Base-by-base conservation (phyloP, 2,329 filamentous ascomycete genomes). In the Colletotrichum siamense region DNA sequence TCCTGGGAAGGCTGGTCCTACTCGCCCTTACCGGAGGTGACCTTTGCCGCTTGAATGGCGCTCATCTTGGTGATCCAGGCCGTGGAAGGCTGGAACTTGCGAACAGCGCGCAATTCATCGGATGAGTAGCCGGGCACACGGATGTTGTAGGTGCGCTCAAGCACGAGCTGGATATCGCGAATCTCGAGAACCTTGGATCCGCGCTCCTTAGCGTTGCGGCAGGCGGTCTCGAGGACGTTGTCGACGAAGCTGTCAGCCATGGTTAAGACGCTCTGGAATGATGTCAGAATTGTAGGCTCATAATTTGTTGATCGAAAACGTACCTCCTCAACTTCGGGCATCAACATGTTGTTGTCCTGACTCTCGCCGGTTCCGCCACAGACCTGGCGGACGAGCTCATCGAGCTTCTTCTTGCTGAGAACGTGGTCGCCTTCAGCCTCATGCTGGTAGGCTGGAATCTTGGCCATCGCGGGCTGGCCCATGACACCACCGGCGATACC, bases 61-160 rank as follows among this genome's bases (percentile, higher is more conserved):
- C 96, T 96, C 94, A 99, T 98, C 89, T 99, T 99, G 79, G 95
- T 94, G 77, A 97, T 96, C 96, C 97, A 99, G 26, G 93, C 95
- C 18, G 94, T 88, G 24, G 95, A 93, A 3, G 97, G 97, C 83
- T 97, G 94, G 69, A 98, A 94, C 88, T 98, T 98, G 84, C 96
- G 94, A 34, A 99, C 96, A 0, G 96, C 98, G 73, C 97, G 93
- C 76, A 98, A 91, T 86, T 99, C 97, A 82, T 99, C 97, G 5
- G 96, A 95, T 0, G 95, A 95, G 86, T 98, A 99, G 15, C 97
- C 97, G 0, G 97, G 97, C 75, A 99, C 96, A 72, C 95, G 94
- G 81, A 97, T 96, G 85, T 97, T 97, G 89, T 96, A 96, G 77
- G 94, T 94, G 76, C 95, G 92, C 85, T 97, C 95, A 3, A 97